A percentile compares a stretch with the other conserved stretches of the same genome.
phyloP scores from a whole-genome alignment of 495 filamentous ascomycete genomes.

The Podospora anserina region DNA sequence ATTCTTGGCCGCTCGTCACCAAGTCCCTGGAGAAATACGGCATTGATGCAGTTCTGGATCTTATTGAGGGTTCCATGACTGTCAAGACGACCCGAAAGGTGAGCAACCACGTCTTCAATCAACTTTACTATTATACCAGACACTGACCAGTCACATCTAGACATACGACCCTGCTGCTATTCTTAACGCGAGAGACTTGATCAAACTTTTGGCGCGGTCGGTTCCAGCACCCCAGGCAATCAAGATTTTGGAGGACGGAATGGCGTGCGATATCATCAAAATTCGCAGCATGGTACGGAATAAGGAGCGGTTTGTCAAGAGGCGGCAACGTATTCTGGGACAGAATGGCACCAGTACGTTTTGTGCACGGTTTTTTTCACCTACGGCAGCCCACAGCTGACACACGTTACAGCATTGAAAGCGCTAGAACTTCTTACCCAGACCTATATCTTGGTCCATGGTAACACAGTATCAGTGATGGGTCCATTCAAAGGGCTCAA shows the following conservation, averaged over 20 bases:
- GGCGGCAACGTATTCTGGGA: slow-evolving; percentile 86
- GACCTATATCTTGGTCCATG: slow-evolving; percentile 94
- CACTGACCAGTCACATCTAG: slow-evolving; percentile 34
- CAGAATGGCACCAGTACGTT: slow-evolving; percentile 39
- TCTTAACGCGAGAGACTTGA: slow-evolving; percentile 88
- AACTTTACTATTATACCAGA: neutral
- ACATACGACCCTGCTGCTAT: slow-evolving; percentile 94
- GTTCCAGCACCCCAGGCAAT: slow-evolving; percentile 91
- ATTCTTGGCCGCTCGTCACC: slow-evolving; percentile 84
- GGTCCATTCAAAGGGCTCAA: slow-evolving; percentile 90
- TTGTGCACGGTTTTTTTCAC: neutral
- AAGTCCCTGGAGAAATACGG: slow-evolving; percentile 74
- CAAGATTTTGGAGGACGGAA: slow-evolving; percentile 88
- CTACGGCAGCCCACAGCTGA: slow-evolving; percentile 9
- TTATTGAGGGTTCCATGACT: slow-evolving; percentile 93
- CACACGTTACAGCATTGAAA: slow-evolving; percentile 53
- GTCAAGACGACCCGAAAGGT: slow-evolving; percentile 79
- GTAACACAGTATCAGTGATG: slow-evolving; percentile 92
- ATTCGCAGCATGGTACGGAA: slow-evolving; percentile 83
- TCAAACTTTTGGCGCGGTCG: slow-evolving; percentile 86
- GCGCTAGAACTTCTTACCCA: slow-evolving; percentile 92
- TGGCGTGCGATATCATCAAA: slow-evolving; percentile 92
- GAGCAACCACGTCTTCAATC: neutral
- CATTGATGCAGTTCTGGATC: slow-evolving; percentile 84
- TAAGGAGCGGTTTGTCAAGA: slow-evolving; percentile 96